Percentiles rank a stretch among this genome's conserved stretches.
Evolutionary conservation across 495 filamentous ascomycete genomes (phyloP).

Genomic region (Astrothelium subdiscretum): DNA sequence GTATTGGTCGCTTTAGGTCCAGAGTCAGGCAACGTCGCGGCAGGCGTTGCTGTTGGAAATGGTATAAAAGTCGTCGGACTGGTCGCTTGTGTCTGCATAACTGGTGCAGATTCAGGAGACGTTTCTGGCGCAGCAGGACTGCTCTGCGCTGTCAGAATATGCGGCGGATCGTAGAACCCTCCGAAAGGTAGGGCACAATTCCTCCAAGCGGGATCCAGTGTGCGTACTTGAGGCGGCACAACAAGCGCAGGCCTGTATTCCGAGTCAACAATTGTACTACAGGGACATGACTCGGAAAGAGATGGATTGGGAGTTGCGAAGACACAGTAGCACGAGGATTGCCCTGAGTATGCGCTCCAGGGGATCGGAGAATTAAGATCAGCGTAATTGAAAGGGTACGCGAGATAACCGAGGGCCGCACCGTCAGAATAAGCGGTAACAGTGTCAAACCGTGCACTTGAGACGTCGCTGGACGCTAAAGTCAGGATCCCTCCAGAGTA

Average conservation of each 20-base stretch:
- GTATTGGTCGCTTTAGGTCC: not conserved
- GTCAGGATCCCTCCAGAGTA: not conserved
- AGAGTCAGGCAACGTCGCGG: not conserved
- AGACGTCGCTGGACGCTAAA: slow-evolving; percentile 1
- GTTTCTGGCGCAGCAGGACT: not conserved
- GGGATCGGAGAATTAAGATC: slow-evolving; percentile 6
- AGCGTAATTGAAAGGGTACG: slow-evolving; percentile 1
- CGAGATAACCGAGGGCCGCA: not conserved
- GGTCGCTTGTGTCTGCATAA: not conserved
- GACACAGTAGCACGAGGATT: not conserved
- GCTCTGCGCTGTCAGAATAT: slow-evolving; percentile 1
- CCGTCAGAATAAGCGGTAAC: not conserved
- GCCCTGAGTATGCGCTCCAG: slow-evolving; percentile 1
- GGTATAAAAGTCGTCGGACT: not conserved
- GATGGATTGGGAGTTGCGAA: not conserved
- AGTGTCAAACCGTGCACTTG: not conserved
- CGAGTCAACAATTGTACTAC: slow-evolving; percentile 2
- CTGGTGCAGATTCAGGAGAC: not conserved
- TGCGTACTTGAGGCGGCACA: slow-evolving; percentile 4
- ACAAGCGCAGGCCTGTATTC: slow-evolving; percentile 3
- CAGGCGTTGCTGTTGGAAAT: not conserved
- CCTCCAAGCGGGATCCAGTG: slow-evolving; percentile 6
- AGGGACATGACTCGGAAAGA: not conserved
- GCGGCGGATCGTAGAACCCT: slow-evolving; percentile 7
- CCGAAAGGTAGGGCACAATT: not conserved